Conservation (phyloP, 805 yeast species). For the Yarrowia deformans region DNA sequence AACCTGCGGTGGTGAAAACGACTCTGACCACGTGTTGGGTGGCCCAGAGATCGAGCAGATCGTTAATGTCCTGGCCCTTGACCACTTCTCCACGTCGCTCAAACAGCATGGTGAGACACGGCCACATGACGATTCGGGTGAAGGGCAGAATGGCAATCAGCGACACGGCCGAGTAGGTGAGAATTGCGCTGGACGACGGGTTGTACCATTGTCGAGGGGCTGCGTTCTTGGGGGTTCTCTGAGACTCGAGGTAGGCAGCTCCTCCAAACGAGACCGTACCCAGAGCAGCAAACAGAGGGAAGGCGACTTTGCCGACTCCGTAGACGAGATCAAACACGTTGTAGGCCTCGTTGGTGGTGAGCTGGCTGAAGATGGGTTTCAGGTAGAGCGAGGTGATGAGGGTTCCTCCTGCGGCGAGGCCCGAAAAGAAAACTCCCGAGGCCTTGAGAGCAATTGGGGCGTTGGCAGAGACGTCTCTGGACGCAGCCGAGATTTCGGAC, state of each 20-base stretch:
- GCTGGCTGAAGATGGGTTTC: not conserved
- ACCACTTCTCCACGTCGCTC: not conserved
- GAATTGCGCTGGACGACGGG: conserved; percentile 4
- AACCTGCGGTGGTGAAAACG: not conserved
- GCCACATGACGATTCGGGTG: conserved; percentile 13
- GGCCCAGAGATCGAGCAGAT: conserved; percentile 15
- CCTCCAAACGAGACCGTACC: not conserved
- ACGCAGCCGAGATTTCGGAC: not conserved
- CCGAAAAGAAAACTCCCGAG: conserved; percentile 25
- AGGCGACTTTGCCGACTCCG: conserved; percentile 22
- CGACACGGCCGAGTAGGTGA: conserved; percentile 13
- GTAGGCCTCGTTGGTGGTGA: conserved; percentile 23
- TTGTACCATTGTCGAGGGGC: conserved; percentile 16
- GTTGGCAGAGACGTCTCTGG: not conserved
- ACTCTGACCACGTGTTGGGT: conserved; percentile 18
- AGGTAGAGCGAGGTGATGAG: conserved; percentile 17
- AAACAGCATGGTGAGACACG: conserved; percentile 14
- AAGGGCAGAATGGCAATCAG: conserved; percentile 28
- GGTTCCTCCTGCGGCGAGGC: conserved; percentile 33
- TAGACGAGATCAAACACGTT: conserved; percentile 19
- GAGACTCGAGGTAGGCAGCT: conserved; percentile 9
- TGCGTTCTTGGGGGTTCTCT: conserved; percentile 1
- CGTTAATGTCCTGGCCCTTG: conserved; percentile 27
- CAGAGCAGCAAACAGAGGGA: conserved; percentile 6
- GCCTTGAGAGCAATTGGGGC: conserved; percentile 6